Evolutionary conservation across 2,329 filamentous ascomycete genomes (phyloP), one percentile per base, ranked within the genome.

Genomic region (Epichloe brachyelytri): DNA sequence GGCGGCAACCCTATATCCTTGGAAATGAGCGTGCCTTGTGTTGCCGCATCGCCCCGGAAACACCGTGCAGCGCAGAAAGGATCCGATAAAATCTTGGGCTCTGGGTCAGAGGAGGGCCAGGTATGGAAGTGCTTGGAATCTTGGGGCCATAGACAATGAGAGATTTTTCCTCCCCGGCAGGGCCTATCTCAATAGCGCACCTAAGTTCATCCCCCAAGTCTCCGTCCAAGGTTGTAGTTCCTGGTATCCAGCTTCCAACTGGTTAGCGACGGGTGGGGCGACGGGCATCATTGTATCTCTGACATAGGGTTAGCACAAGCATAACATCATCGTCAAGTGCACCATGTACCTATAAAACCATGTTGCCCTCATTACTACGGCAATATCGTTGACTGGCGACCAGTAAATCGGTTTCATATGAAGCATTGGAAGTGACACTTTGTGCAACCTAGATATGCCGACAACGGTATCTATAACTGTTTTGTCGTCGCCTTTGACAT

Each of bases 351-450:
- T 86, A 67, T 97, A 97, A 65, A 98, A 98, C 93, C 93, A 98
- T 0, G 91, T 97, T 1, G 86, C 89, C 57, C 93, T 78, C 52
- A 85, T 76, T 2, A 97, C 89, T 37, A 82, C 75, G 6, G 88
- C 85, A 34, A 94, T 79, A 61, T 97, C 93, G 60, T 95, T 89
- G 34, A 97, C 78, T 7, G 93, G 91, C 17, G 85, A 90, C 93
- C 93, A 98, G 64, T 98, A 98, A 53, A 97, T 96, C 0, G 93
- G 93, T 65, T 90, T 88, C 89, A 98, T 95, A 61, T 87, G 77
- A 36, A 95, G 70, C 49, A 78, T 78, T 20, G 91, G 89, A 58
- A 97, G 74, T 52, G 86, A 82, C 1, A 97, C 91, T 60, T 90
- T 79, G 63, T 98, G 91, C 52, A 98, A 73, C 57, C 89, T 79